Base-by-base conservation (phyloP, 2,329 filamentous ascomycete genomes). In the Fusarium sp. region DNA sequence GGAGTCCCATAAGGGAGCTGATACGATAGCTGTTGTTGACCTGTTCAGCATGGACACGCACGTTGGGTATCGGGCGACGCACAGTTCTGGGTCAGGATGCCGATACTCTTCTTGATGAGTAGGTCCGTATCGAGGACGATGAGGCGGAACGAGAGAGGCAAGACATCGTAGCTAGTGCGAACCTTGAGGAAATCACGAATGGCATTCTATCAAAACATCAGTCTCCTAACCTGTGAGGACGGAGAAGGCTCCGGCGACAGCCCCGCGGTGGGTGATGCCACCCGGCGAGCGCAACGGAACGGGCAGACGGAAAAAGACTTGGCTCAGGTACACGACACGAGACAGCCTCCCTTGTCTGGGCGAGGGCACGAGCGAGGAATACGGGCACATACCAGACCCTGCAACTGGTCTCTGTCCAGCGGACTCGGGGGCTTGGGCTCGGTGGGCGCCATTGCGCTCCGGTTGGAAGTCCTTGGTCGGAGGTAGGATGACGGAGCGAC, bases 1-100 rank as follows among this genome's bases (percentile, higher is more conserved):
- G 30, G 96, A 98, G 83, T 99, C 95, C 97, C 97, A 99, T 74
- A 99, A 87, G 60, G 97, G 97, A 62, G 97, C 97, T 33, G 97
- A 99, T 65, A 99, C 97, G 81, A 99, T 99, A 80, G 94, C 96
- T 98, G 30, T 38, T 45, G 52, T 50, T 38, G 52, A 60, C 52
- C 66, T 50, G 33, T 57, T 77, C 66, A 80, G 77, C 57, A 69
- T 64, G 50, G n/a, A 20, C 38, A 56, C 45, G 47, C 52, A 37
- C 54, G 38, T 59, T 45, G 47, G 20, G n/a, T 43, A 56, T 70
- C 54, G 62, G 63, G 52, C 54, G 58, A 77, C 84, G 76, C 84
- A 97, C 96, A 95, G 87, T 98, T 98, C 83, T 98, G 96, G 56
- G 95, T 95, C 74, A 99, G 88, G 77, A 98, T 98, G 80, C 94